Base-by-base conservation (phyloP, 2,329 filamentous ascomycete genomes). In the Huntiella moniliformis region DNA sequence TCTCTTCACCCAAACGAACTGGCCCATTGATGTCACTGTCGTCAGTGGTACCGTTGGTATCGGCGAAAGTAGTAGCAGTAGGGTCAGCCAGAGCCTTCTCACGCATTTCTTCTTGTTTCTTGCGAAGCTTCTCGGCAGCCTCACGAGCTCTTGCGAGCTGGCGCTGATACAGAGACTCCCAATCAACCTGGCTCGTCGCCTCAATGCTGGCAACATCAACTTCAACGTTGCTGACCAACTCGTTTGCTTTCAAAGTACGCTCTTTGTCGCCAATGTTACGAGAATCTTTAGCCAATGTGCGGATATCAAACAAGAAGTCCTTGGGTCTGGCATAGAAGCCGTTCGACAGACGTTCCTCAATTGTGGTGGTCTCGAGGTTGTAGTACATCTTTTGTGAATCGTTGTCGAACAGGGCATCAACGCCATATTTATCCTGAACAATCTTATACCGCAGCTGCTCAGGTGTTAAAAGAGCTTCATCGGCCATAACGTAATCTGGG, bases 341-440 rank as follows among this genome's bases (percentile, higher is more conserved):
- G 58, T 98, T 96, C 4, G 86, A 92, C 32, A 98, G 67, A n/a
- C 91, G 79, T 58, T 94, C 86, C 63, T 98, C 91, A 45, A 98
- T 95, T 1, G 82, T 88, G 3, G 80, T 80, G 8, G 88, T 82
- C 57, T 96, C 87, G 39, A 98, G 67, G 54, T 98, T 98, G 66
- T 95, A 96, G 60, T 79, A 96, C 60, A 87, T 91, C 59, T 91
- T 94, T 48, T 77, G 77, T 1, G 77, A 83, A 2, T 71, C 70
- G 4, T 74, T 77, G 52, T 96, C 82, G 35, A 76, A 68, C 38
- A 98, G 66, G 12, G 87, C 86, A 36, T 75, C 69, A 8, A 81
- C 75, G 6, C 82, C 87, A 52, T 91, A 74, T 51, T 78, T 77
- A 58, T 98, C 88, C 54, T 75, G 77, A 35, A 75, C 75, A 50